These are phyloP conservation scores for Lecanicillium sp. DNA, from an alignment of 2,329 filamentous ascomycete species.

Conservation along the genomic window DNA sequence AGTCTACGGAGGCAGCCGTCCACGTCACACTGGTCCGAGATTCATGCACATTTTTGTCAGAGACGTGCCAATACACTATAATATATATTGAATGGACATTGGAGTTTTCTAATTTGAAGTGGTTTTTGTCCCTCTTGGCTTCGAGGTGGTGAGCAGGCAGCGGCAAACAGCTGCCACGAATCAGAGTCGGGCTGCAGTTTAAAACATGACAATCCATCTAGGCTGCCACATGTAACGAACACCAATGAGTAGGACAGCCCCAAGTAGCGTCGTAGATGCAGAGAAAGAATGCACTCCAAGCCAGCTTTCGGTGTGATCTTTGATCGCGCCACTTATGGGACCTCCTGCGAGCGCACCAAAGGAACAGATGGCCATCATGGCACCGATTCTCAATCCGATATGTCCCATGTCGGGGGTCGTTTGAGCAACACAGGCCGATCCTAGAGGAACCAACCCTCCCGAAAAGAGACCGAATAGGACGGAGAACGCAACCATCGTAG, in stretches of 20 bases:
- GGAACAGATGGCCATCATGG: conserved; percentile 22
- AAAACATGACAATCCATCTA: conserved; percentile 8
- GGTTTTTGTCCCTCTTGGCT: no score
- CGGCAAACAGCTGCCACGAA: no score
- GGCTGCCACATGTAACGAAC: conserved; percentile 11
- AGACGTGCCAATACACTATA: no score
- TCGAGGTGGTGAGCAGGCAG: no score
- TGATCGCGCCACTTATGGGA: conserved; percentile 15
- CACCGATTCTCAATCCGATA: conserved; percentile 22
- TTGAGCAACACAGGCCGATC: conserved; percentile 22
- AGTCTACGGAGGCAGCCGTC: no score
- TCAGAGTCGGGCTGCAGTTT: no score
- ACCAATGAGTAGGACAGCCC: conserved; percentile 10
- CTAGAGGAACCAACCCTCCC: conserved; percentile 25
- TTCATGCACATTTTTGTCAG: no score
- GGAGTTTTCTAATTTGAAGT: no score
- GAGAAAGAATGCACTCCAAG: conserved; percentile 11
- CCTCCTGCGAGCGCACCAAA: conserved; percentile 16
- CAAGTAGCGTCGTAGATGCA: conserved; percentile 10
- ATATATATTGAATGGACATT: no score
- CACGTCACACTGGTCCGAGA: no score
- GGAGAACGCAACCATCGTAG: conserved; percentile 14
- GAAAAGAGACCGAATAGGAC: conserved; percentile 22
- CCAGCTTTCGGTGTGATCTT: conserved; percentile 9
- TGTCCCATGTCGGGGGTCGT: conserved; percentile 19